Base-by-base conservation (phyloP, 257 asterid species). In the Fraxinus quadrangulata region DNA sequence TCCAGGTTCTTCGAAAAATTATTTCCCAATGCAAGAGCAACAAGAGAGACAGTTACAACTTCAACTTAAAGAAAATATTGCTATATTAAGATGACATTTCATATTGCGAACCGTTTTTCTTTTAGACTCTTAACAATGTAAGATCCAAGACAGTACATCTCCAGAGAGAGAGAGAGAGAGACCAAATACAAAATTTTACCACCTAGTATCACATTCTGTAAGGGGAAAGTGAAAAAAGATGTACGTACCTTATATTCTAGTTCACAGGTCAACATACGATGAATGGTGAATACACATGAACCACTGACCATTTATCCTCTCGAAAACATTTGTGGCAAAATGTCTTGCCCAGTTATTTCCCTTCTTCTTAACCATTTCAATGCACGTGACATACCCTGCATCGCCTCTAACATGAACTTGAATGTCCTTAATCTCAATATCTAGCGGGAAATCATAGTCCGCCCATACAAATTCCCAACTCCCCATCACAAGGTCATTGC, bases 391-490 rank as follows among this genome's bases (percentile, higher is more conserved):
- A 28, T 88, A 93, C 73, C 97, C 97, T 1, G 87, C 17, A 19
- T 88, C 97, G 0, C 96, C 97, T 77, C 89, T 90, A 39, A 90
- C 91, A 21, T 90, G 97, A 70, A 89, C 96, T 81, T 89, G 94
- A n/a, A 84, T 96, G 74, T 93, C 98, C 92, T 86, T 90, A 14
- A 84, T 86, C 87, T 96, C 97, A 2, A 93, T 92, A 37, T 93
- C 92, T 13, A 96, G 87, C 0, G 99, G 97, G 73, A 96, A 93
- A 65, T 93, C 98, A 30, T 93, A 93, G 72, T 96, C 99, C 0
- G 98, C 99, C 99, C 98, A 93, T 30, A 96, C 98, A 26, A 92
- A 92, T 72, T 93, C 99, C 99, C 98, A 93, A 83, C 98, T 93
- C 33, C 99, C 99, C 99, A 96, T 96, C 45, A 96, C 87, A 34